Base-by-base conservation (phyloP, 2,329 filamentous ascomycete species). In the Graphiopsis chlorocephala region DNA sequence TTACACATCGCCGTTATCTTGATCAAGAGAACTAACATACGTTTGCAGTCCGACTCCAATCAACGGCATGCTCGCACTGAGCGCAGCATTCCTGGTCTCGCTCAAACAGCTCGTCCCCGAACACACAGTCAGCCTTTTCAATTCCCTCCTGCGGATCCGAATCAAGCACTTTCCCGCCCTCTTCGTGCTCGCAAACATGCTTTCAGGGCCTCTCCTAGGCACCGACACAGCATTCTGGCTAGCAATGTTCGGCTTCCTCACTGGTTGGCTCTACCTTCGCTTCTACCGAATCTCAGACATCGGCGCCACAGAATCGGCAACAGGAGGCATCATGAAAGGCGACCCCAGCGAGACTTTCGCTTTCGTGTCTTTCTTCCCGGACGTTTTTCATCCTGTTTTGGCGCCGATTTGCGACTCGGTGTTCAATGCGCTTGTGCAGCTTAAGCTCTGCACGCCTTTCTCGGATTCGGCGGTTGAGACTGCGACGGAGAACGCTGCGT, bases 31-130 rank as follows among this genome's bases (percentile, higher is more conserved):
- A 23, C 48, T 62, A 47, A 62, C 48, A 23, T 23, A 14, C 8
- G 12, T 42, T 52, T 8, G 15, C 66, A 79, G 76, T 72, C 95
- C 90, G 55, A 93, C 90, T 53, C 89, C 91, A 68, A 91, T 98
- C 74, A 91, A 91, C 71, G 95, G 95, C 71, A 93, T 93, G 63
- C 89, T 97, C 68, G 88, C 93, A 17, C 83, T 97, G 65, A 94
- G 97, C 78, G 93, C 95, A 55, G 89, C 91, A 67, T 98, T 98
- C 81, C 90, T 99, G 67, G 92, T 98, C 72, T 92, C 94, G 63
- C 97, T 98, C 80, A 98, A 96, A 80, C 95, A 99, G 79, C 91
- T 99, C 58, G 90, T 98, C 38, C 95, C 95, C 25, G 93, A 97
- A 67, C 95, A 99, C 78, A 99, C 95, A 12, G 94, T 98, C 61